Evolutionary conservation across 2,329 filamentous ascomycete species (phyloP), one percentile per base, ranked within the genome.

Genomic region (Bipolaris sorokiniana): DNA sequence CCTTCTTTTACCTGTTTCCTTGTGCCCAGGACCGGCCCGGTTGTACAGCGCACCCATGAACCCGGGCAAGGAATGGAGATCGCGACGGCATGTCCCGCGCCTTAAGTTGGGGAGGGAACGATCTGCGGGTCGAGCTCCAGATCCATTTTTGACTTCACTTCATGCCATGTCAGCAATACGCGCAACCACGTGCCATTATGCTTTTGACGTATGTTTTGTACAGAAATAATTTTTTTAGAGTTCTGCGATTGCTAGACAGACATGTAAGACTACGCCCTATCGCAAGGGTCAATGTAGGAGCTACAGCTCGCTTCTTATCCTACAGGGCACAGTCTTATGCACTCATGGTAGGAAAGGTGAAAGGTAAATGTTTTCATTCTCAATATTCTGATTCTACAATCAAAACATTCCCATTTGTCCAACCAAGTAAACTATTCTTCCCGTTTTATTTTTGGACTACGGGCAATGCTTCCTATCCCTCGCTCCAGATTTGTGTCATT

Each of bases 21-120:
- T 66, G 63, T 70, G 52, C 73, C 44, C 58, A 64, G 60, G 63
- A 56, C 58, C 50, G 41, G 48, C 41, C 52, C 57, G 63, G 61
- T 51, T 58, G 51, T 61, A 62, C 54, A 56, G 48, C 7, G 47
- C 54, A 58, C 54, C 54, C 56, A 54, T 50, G 63, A 37, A 23
- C 47, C 37, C 45, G 54, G 47, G 53, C 28, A 20, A 46, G 38
- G 18, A 38, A 22, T 41, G 15, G 9, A 22, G 38, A 22, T 37
- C 34, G n/a, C 15, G 34, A 23, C 38, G 38, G 38, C 38, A 41
- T n/a, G 20, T 41, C 23, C 38, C 38, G 38, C 20, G 20, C 38
- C 1, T 34, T 34, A n/a, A 13, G 38, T 7, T 51, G 56, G 53
- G 26, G 28, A 23, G 28, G 5, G 18, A 26, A 34, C 40, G 48